Evolutionary conservation across 805 yeast genomes (phyloP), one percentile per base, ranked within the genome.

Genomic region (Debaryomyces prosopidis): DNA sequence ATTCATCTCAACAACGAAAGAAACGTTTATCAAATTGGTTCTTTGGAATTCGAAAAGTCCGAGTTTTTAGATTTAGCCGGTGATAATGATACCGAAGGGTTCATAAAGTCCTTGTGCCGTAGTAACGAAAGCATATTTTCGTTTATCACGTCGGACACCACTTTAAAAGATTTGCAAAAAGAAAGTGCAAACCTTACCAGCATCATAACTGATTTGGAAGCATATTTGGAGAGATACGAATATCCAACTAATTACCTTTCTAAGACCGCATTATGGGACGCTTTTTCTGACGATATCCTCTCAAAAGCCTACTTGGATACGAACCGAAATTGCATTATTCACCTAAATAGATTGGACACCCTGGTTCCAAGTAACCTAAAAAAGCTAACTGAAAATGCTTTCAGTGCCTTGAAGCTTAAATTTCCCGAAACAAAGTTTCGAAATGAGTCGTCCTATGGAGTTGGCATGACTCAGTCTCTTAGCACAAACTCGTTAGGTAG

Each of bases 31-130:
- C 71, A 72, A 46, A 73, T 73, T 19, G 77, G 77, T n/a, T 69
- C 76, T 2, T 55, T 73, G 20, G 81, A 75, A 45, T 72, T 76
- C 53, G 80, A 77, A 49, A 78, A 79, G 46, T 66, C 77, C 2
- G 84, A 80, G 42, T 75, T 82, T 51, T 49, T 65, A 19, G 68
- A 65, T 46, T 49, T 65, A 26, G 68, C 65, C 1, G 68, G 67
- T 5, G 66, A 65, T 43, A 58, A 62, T 51, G 86, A 83, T 30
- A 75, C 85, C 4, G 85, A 79, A 47, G 81, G 82, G 18, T 80
- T 83, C 58, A 69, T 82, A 40, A 76, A 76, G 54, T 71, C 77
- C 11, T 49, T 65, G 31, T 52, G 58, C 26, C 51, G 57, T 40
- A 57, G 59, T 36, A 58, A 63, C 42, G 69, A 63, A 32, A 63